Evolutionary conservation across 257 asterid genomes (phyloP), one percentile per base, ranked within the genome.

Genomic region (Solanum lignicaule): DNA sequence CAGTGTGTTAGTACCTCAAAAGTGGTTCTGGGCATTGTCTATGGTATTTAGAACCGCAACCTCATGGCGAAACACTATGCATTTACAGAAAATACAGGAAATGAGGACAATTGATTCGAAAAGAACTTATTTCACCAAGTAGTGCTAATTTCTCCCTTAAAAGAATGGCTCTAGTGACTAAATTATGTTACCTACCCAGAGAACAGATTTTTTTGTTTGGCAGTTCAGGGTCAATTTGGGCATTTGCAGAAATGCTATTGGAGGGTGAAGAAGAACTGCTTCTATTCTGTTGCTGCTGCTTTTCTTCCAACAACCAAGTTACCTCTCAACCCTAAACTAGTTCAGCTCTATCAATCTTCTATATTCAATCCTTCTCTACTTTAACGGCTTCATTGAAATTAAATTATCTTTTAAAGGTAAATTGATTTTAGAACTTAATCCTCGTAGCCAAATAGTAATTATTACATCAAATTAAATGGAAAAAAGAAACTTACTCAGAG

Each of bases 401-500:
- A 33, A 73, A 20, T 35, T 73, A 73, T 69, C 74, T 27, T 29
- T 7, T 10, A 23, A 43, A 62, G 29, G 27, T 10, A 62, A 62
- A 62, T 62, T 62, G 4, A 62, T 68, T 66, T 68, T 1, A 13
- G 62, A 78, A 78, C 25, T 78, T 8, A 41, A 41, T 79, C 9
- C 35, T 36, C 32, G 20, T 2, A 23, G 55, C 18, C 20, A 39
- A 39, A 78, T 65, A 25, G 84, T 25, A 25, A 27, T 3, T 7
- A 7, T 23, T 15, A 32, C 13, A 32, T 11, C 20, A 16, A 66
- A 86, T 16, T 33, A 9, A 60, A 71, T 23, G 39, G 5, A 87
- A 85, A 21, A 16, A 78, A 27, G 13, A 4, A 8, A 35, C 94
- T 66, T 91, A 96, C 99, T 96, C 95, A 4, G 97, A 73, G 87